Evolutionary conservation across 2,329 filamentous ascomycete genomes (phyloP).

Genomic region (Trichothecium roseum): DNA sequence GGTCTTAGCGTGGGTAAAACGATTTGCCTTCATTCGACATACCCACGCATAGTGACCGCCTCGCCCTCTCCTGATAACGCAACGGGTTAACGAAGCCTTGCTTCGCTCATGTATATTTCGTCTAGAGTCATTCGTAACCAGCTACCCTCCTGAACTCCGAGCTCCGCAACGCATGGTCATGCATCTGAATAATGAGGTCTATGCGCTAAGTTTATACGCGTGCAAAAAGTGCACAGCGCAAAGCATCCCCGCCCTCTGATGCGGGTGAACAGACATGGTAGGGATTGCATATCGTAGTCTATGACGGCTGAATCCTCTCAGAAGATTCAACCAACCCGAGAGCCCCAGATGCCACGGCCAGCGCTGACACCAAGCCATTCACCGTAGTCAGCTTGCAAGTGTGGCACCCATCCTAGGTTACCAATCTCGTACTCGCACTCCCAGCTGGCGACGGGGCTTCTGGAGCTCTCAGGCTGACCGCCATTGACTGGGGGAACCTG

Average conservation of each 20-base stretch:
- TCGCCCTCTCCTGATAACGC: too few species aligned
- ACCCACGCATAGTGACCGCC: too few species aligned
- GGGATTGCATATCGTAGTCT: too few species aligned
- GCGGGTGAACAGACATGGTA: too few species aligned
- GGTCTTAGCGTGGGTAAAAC: too few species aligned
- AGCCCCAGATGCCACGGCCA: slow-evolving; percentile 73
- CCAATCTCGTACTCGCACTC: slow-evolving; percentile 79
- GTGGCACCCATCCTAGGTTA: slow-evolving; percentile 77
- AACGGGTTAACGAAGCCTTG: too few species aligned
- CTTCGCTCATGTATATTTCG: too few species aligned
- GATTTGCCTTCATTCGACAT: too few species aligned
- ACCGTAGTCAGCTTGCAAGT: slow-evolving; percentile 55
- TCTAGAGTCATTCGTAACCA: too few species aligned
- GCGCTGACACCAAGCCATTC: slow-evolving; percentile 81
- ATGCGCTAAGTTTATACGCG: background rate
- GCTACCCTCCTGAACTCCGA: background rate
- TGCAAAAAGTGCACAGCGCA: too few species aligned
- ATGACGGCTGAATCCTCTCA: too few species aligned
- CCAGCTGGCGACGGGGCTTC: slow-evolving; percentile 67
- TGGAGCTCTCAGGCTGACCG: slow-evolving; percentile 43
- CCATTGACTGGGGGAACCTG: slow-evolving; percentile 28
- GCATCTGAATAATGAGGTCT: background rate
- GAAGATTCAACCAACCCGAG: slow-evolving; percentile 27
- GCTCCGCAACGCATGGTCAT: background rate
- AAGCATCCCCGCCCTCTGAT: too few species aligned